Percentiles rank a stretch among this genome's conserved stretches.
Evolutionary conservation across 768 basidiomycete genomes (phyloP).

Genomic region (Panaeolus papilionaceus): DNA sequence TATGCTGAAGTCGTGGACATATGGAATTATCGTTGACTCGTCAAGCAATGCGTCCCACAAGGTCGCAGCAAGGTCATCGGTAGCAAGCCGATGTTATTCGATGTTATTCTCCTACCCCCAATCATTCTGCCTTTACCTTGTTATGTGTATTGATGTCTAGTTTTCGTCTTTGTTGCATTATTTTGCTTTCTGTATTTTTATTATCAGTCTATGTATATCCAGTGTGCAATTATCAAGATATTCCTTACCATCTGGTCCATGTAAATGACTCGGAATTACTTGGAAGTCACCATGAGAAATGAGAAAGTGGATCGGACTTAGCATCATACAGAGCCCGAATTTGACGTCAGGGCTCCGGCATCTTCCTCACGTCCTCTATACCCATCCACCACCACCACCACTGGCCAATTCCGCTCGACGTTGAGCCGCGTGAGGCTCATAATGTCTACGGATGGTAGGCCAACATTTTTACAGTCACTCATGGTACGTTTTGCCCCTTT

Average conservation of each 20-base stretch:
- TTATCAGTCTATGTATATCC: neutral
- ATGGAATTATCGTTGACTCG: neutral
- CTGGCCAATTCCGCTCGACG: neutral
- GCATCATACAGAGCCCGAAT: neutral
- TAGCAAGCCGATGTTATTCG: neutral
- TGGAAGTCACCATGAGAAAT: slow-evolving; percentile 3
- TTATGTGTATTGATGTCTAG: neutral
- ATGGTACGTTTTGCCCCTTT: slow-evolving; percentile 28
- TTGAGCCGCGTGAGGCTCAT: slow-evolving; percentile 11
- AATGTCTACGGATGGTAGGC: slow-evolving; percentile 31
- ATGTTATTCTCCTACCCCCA: neutral
- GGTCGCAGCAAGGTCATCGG: neutral
- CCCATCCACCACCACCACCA: slow-evolving; percentile 9
- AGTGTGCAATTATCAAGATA: neutral
- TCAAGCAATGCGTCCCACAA: neutral
- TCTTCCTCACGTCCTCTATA: neutral
- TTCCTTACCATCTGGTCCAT: neutral
- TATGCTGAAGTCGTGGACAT: neutral
- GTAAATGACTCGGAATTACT: neutral
- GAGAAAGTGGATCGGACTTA: slow-evolving; percentile 1
- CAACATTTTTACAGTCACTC: slow-evolving; percentile 38
- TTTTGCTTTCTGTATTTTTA: neutral
- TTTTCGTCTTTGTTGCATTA: neutral
- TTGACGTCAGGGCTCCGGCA: slow-evolving; percentile 13
- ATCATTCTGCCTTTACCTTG: too few species aligned